Conservation (phyloP, 2,329 filamentous ascomycete species). For the Lasiodiplodia hormozganensis region DNA sequence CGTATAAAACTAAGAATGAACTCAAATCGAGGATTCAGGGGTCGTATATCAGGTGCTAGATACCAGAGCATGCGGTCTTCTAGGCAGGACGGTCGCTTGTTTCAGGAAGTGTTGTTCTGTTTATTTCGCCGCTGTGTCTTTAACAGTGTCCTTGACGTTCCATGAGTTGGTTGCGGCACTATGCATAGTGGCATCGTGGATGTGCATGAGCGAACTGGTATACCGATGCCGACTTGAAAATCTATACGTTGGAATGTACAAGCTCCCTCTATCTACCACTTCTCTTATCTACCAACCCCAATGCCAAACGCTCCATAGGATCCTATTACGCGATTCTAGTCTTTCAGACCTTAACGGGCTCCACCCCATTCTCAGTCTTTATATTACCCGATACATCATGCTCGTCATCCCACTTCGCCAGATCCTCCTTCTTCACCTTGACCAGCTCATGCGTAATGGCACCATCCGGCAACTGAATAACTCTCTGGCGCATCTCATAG, state of each 20-base stretch:
- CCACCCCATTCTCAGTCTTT: neutral
- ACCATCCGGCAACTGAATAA: constrained; percentile 37
- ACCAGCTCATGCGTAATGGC: constrained; percentile 38
- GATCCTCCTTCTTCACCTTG: constrained; percentile 37
- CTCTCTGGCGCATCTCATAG: constrained; percentile 39
- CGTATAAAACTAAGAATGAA: neutral
- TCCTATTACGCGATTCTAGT: neutral
- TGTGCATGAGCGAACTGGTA: neutral
- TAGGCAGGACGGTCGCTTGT: no score
- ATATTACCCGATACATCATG: constrained; percentile 40
- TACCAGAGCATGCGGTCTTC: neutral
- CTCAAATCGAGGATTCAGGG: neutral
- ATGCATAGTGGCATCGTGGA: neutral
- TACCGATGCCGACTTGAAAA: neutral
- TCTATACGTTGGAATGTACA: neutral
- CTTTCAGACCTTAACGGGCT: constrained; percentile 4
- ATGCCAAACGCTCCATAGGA: neutral
- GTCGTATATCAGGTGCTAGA: neutral
- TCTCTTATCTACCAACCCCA: neutral
- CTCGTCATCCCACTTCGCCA: constrained; percentile 41
- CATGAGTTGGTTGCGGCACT: neutral
- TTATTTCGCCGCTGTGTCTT: neutral
- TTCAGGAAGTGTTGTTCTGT: neutral
- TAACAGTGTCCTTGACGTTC: neutral
- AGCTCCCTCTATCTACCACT: neutral